A percentile compares a stretch with the other conserved stretches of the same genome.
Conservation (phyloP, 176 grass and related monocot species). For the Canna indica region DNA sequence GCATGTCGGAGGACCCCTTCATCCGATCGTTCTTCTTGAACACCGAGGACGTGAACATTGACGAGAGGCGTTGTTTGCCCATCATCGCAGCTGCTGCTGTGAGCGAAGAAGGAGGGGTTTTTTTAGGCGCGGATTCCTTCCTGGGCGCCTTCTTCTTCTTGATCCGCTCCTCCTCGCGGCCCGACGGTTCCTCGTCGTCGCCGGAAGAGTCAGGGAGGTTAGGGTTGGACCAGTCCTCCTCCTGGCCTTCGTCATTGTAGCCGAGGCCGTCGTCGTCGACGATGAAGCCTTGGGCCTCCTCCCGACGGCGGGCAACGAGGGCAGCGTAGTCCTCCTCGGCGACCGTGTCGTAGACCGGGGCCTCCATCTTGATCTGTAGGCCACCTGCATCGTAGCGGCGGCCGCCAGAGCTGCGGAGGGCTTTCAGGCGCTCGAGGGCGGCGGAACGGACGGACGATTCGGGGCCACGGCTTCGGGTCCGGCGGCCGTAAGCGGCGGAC, state of each 20-base stretch:
- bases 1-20: slow-evolving; percentile 47
- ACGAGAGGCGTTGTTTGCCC: slow-evolving; percentile 52
- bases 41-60: slow-evolving; percentile 64
- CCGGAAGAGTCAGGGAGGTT: slow-evolving; percentile 38
- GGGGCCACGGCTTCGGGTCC: slow-evolving; percentile 36
- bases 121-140: slow-evolving; percentile 48
- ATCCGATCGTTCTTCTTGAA: slow-evolving; percentile 57
- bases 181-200: slow-evolving; percentile 42
- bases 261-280: slow-evolving; percentile 83
- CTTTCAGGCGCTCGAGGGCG: slow-evolving; percentile 54
- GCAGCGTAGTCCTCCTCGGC: slow-evolving; percentile 70
- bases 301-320: slow-evolving; percentile 65
- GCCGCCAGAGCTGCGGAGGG: slow-evolving; percentile 26
- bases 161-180: slow-evolving; percentile 6
- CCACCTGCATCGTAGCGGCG: slow-evolving; percentile 22
- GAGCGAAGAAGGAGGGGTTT: slow-evolving; percentile 39
- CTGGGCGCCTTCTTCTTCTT: slow-evolving; percentile 42
- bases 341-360: slow-evolving; percentile 86
- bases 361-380: slow-evolving; percentile 64
- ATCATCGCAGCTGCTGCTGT: slow-evolving; percentile 35
- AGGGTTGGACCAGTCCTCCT: slow-evolving; percentile 84
- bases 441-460: slow-evolving; percentile 41
- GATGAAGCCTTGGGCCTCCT: slow-evolving; percentile 55
- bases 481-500: slow-evolving; percentile 38
- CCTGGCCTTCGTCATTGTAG: slow-evolving; percentile 77